A percentile compares a stretch with the other conserved stretches of the same genome.
Evolutionary conservation across 106 monocot species (phyloP).

Genomic region (Narthecium ossifragum): DNA sequence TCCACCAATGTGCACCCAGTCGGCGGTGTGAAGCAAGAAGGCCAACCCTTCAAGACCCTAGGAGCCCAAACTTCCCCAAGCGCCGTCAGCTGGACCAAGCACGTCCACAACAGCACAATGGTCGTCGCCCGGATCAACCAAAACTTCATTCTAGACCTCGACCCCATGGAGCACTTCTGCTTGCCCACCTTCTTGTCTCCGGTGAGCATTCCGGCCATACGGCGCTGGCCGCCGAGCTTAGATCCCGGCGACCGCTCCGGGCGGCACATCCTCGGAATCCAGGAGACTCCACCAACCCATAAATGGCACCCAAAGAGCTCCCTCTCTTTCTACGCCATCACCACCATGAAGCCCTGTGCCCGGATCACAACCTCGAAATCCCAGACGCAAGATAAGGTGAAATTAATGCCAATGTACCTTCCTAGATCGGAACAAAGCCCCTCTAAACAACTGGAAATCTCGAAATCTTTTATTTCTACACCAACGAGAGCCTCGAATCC

Average conservation of each 20-base stretch:
- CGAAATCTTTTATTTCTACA: too few species aligned
- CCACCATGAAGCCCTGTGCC: too few species aligned
- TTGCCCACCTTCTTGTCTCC: constrained; percentile 14
- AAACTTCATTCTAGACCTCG: constrained; percentile 63
- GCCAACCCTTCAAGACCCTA: constrained; percentile 62
- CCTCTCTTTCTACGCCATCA: too few species aligned
- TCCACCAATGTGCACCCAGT: background rate
- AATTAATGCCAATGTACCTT: too few species aligned
- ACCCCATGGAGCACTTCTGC: constrained; percentile 22
- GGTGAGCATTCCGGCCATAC: background rate
- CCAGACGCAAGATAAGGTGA: too few species aligned
- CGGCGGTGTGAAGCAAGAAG: constrained; percentile 37
- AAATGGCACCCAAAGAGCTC: too few species aligned
- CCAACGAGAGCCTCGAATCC: too few species aligned
- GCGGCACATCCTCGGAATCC: constrained; percentile 1
- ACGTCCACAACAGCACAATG: constrained; percentile 71
- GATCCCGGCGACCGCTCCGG: constrained; percentile 10
- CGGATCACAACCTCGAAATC: too few species aligned
- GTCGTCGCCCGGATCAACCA: constrained; percentile 67
- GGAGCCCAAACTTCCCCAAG: constrained; percentile 71
- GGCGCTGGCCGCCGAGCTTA: too few species aligned
- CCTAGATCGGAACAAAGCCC: too few species aligned
- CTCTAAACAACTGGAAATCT: too few species aligned
- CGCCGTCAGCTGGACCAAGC: constrained; percentile 69
- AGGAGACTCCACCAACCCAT: too few species aligned